These are phyloP conservation scores for Aegilops sharonensis DNA, from an alignment of 176 grass and related monocot species.

Conservation along the genomic window DNA sequence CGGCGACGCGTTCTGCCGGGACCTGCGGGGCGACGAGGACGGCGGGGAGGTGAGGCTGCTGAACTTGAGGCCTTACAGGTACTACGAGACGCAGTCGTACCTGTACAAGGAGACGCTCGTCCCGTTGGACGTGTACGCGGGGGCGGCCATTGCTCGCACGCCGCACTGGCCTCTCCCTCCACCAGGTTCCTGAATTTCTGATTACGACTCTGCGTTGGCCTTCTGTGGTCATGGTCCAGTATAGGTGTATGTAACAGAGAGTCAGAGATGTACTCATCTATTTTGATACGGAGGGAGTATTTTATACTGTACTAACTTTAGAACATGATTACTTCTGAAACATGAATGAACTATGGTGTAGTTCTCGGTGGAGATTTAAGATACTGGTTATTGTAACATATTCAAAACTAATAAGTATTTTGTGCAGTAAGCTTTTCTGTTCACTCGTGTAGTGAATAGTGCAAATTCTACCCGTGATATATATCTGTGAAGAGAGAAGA, in stretches of 20 bases:
- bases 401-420: neutral
- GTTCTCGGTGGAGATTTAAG: neutral
- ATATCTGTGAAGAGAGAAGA: too few species aligned
- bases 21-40: neutral
- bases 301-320: neutral
- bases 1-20: conserved; percentile 9
- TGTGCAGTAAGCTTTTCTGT: neutral
- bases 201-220: neutral
- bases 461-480: neutral
- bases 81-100: conserved; percentile 28
- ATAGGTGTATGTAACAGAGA: neutral
- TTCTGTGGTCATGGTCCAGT: neutral
- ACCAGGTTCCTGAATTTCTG: neutral
- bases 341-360: neutral
- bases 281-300: too few species aligned
- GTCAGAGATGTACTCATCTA: too few species aligned
- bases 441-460: neutral
- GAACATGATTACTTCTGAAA: neutral
- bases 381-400: neutral
- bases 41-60: conserved; percentile 24
- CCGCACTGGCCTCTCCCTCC: neutral
- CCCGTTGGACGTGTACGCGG: conserved; percentile 25
- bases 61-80: neutral
- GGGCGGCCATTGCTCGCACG: conserved; percentile 17
- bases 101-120: conserved; percentile 25